These are phyloP conservation scores for Pseudohyphozyma bogoriensis DNA, from an alignment of 768 basidiomycete species.

Conservation along the genomic window DNA sequence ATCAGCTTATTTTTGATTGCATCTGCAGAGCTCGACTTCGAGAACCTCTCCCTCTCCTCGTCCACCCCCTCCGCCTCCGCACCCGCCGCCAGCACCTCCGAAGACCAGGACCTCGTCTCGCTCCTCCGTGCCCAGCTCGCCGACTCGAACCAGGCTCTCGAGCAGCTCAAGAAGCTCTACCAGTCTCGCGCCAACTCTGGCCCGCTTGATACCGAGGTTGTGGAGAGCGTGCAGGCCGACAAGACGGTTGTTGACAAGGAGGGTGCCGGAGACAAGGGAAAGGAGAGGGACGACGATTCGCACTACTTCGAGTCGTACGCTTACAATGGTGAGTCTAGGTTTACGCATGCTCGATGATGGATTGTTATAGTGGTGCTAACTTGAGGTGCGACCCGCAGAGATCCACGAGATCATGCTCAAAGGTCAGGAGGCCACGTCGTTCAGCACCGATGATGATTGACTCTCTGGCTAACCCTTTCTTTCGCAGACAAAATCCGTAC, in stretches of 20 bases:
- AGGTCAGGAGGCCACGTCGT: too few relatives aligned
- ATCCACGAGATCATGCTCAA: conserved; percentile 96
- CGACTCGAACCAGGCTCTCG: conserved; percentile 18
- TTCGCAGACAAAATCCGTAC: conserved; percentile 74
- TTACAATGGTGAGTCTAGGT: conserved; percentile 55
- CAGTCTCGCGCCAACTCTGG: too few relatives aligned
- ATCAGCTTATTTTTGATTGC: too few relatives aligned
- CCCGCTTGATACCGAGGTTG: conserved; percentile 12
- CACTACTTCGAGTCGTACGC: conserved; percentile 90
- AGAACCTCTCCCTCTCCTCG: conserved; percentile 42
- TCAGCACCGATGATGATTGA: background rate
- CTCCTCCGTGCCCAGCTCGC: conserved; percentile 24
- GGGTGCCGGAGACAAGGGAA: conserved; percentile 15
- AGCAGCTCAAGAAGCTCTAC: conserved; percentile 14
- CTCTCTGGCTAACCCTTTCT: background rate
- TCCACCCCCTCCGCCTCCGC: background rate
- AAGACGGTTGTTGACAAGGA: background rate
- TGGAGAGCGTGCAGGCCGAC: background rate
- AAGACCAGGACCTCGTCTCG: conserved; percentile 45
- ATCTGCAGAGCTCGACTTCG: conserved; percentile 52
- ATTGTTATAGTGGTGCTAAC: background rate
- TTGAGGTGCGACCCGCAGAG: conserved; percentile 44
- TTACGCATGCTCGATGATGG: background rate
- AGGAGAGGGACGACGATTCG: conserved; percentile 70
- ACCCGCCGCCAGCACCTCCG: conserved; percentile 33